phyloP scores from a whole-genome alignment of 441 rosid genomes.

The Bocquillonia castaneifolia region DNA sequence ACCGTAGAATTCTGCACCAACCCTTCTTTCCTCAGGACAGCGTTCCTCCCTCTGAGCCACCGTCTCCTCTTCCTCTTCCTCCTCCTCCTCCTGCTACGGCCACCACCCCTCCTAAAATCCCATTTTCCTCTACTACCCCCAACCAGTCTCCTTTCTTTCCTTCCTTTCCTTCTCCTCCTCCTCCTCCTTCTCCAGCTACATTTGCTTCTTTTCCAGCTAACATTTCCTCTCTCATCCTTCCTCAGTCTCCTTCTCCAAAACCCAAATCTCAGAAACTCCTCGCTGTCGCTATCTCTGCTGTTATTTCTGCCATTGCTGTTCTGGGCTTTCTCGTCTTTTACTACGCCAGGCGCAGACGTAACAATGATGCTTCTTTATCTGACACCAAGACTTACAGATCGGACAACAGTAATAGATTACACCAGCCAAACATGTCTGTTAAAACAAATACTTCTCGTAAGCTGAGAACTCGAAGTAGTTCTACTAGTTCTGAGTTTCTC shows the following conservation, averaged over 20 bases:
- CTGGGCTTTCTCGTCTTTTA: conserved; percentile 37
- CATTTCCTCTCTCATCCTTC: conserved; percentile 80
- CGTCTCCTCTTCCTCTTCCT: conserved; percentile 25
- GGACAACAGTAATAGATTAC: conserved; percentile 35
- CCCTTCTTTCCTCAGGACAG: conserved; percentile 42
- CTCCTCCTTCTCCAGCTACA: conserved; percentile 63
- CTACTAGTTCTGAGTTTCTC: conserved; percentile 66
- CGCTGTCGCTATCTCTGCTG: conserved; percentile 48
- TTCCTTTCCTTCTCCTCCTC: conserved; percentile 61
- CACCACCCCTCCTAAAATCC: conserved; percentile 39
- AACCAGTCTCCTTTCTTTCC: conserved; percentile 56
- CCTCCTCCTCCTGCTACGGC: conserved; percentile 31
- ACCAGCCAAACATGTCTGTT: conserved; percentile 8
- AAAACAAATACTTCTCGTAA: conserved; percentile 25
- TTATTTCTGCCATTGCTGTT: conserved; percentile 45
- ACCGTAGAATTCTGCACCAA: conserved; percentile 70
- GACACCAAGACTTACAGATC: conserved; percentile 51
- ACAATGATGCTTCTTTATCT: conserved; percentile 1
- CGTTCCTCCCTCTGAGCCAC: conserved; percentile 42
- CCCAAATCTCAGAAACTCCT: conserved; percentile 47
- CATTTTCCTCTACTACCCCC: conserved; percentile 52
- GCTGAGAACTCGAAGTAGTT: conserved; percentile 35
- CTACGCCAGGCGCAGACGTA: conserved; percentile 41
- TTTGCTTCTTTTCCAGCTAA: conserved; percentile 93
- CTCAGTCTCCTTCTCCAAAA: conserved; percentile 46